Base-by-base conservation (phyloP, 768 basidiomycete genomes). In the Thelephora ganbajun region DNA sequence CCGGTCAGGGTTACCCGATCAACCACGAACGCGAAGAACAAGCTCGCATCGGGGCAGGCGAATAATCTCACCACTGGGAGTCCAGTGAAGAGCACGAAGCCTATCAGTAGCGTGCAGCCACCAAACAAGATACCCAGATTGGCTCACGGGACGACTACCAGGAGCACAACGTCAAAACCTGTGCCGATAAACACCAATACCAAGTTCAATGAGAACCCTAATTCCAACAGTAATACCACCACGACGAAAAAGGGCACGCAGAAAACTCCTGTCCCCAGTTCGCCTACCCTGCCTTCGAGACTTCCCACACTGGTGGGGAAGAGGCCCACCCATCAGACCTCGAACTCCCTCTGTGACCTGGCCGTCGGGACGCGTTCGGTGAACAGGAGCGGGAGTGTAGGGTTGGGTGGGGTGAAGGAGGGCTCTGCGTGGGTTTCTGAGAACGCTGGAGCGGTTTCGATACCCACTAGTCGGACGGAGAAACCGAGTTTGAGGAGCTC, bases 371-470 rank as follows among this genome's bases (percentile, higher is more conserved):
- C 26, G 26, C 26, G 36, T 57, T 80, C 52, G 71, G 64, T 36
- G 77, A 80, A 54, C 70, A 75, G 26, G 30, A 69, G 70, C 30
- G 62, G 59, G 36, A 60, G 62, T 33, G 53, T 70, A 35, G 75
- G 72, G 59, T 57, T 55, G 2, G 58, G 63, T 9, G 54, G 65
- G 35, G 58, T 64, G 3, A 54, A 66, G 2, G 67, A 72, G 7
- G 73, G 80, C 61, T 74, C 80, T 35, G 58, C 56, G 36, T 90
- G 88, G 88, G 84, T 90, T 68, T 81, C 76, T 53, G 77, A 76
- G 35, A 80, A 82, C 57, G 71, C 70, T 1, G 72, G 70, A 47
- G 75, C 79, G 2, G 78, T 88, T 33, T 81, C 90, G 35, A 76
- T 79, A 12, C 79, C 83, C 16, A 76, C 74, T 13, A 74, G 78